Evolutionary conservation across 2,329 filamentous ascomycete species (phyloP).

Genomic region (Clarireedia homoeocarpa): DNA sequence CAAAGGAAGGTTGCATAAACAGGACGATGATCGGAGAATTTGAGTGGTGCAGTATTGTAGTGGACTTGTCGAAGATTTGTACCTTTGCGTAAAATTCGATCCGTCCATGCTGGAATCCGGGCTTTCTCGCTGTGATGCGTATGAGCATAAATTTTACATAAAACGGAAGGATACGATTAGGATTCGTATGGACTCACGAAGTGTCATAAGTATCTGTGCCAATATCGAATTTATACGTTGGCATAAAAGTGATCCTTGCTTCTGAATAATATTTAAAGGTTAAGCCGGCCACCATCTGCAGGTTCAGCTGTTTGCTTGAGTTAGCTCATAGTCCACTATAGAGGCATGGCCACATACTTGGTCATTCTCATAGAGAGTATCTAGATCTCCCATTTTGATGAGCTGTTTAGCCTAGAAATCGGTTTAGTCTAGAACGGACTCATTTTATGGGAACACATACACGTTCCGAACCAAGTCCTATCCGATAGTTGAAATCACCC

Average conservation of each 20-base stretch:
- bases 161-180: background rate
- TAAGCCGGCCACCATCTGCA: conserved; percentile 91
- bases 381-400: conserved; percentile 65
- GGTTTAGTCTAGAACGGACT: background rate
- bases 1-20: conserved; percentile 88
- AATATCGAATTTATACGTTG: conserved; percentile 93
- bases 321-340: background rate
- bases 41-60: conserved; percentile 75
- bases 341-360: conserved; percentile 45
- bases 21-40: conserved; percentile 92
- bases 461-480: conserved; percentile 72
- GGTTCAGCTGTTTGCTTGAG: conserved; percentile 54
- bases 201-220: conserved; percentile 86
- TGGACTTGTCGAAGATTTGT: conserved; percentile 71
- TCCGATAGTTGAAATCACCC: conserved; percentile 97
- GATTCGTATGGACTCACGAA: conserved; percentile 48
- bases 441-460: conserved; percentile 34
- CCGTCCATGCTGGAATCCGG: conserved; percentile 94
- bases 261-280: conserved; percentile 91
- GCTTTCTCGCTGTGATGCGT: conserved; percentile 66
- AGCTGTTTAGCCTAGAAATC: conserved; percentile 44
- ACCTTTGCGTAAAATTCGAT: conserved; percentile 84
- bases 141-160: conserved; percentile 25
- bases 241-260: conserved; percentile 76
- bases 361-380: conserved; percentile 81